Evolutionary conservation across 192 early-diverging fungal genomes (phyloP).

Genomic region (Umbelopsis sp.): DNA sequence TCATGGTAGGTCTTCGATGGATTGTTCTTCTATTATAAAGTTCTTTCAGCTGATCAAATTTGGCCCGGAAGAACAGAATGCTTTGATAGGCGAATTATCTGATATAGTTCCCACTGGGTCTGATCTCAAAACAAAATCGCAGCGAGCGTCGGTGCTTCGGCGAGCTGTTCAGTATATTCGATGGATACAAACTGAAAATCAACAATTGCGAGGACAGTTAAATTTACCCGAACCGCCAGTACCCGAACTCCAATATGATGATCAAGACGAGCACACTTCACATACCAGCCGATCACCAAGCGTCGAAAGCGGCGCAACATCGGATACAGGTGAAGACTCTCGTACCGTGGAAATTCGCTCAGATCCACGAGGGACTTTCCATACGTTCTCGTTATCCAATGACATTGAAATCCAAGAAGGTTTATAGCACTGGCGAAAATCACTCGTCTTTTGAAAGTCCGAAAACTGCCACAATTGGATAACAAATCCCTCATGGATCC

Average conservation of each 20-base stretch:
- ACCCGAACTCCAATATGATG: neutral
- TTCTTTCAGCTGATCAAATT: neutral
- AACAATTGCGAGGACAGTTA: slow-evolving; percentile 33
- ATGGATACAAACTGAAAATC: slow-evolving; percentile 60
- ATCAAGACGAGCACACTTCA: neutral
- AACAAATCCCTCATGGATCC: too few species aligned
- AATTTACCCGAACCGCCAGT: neutral
- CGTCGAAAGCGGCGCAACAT: neutral
- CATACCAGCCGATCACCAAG: neutral
- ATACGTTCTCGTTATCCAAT: too few species aligned
- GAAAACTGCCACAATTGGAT: too few species aligned
- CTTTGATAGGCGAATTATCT: slow-evolving; percentile 50
- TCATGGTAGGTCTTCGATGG: slow-evolving; percentile 40
- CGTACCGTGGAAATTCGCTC: too few species aligned
- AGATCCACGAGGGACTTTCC: too few species aligned
- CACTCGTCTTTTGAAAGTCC: too few species aligned
- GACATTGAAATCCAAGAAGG: too few species aligned
- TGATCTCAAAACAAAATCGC: slow-evolving; percentile 44
- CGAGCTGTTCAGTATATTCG: slow-evolving; percentile 59
- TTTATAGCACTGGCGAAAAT: too few species aligned
- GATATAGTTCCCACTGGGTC: slow-evolving; percentile 37
- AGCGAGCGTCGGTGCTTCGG: slow-evolving; percentile 49
- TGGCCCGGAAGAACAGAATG: neutral
- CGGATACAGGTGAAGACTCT: too few species aligned
- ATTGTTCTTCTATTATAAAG: too few species aligned